These are phyloP conservation scores for Colletotrichum phormii DNA, from an alignment of 2,329 filamentous ascomycete species.

Conservation along the genomic window DNA sequence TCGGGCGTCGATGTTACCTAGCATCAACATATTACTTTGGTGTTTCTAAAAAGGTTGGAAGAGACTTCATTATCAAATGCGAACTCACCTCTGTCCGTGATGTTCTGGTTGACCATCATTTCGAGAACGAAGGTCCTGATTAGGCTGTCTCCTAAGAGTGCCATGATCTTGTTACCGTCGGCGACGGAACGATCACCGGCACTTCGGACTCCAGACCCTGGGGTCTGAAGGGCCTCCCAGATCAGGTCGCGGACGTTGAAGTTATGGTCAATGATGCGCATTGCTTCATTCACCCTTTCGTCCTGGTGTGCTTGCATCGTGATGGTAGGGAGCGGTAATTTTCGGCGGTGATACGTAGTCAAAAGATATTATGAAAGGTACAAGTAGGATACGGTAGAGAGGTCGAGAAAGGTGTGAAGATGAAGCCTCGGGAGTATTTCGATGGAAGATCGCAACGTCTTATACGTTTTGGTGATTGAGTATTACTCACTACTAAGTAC, in stretches of 20 bases:
- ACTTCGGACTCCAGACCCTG: neutral
- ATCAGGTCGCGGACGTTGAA: neutral
- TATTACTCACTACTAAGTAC: no score
- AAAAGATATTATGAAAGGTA: no score
- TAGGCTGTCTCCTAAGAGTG: neutral
- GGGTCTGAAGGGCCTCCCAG: conserved; percentile 9
- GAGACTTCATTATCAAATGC: neutral
- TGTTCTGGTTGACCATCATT: neutral
- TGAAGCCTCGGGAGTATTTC: no score
- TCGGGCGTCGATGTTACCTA: no score
- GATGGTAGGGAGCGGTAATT: neutral
- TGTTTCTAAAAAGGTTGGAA: neutral
- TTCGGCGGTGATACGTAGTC: no score
- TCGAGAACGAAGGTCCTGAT: neutral
- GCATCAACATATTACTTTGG: no score
- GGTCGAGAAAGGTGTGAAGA: no score
- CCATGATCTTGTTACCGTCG: conserved; percentile 15
- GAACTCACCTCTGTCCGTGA: neutral
- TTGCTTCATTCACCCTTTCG: no score
- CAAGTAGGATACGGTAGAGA: no score
- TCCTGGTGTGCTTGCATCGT: neutral
- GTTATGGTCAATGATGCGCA: neutral
- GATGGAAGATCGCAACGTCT: no score
- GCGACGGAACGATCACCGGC: neutral
- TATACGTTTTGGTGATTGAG: no score